Evolutionary conservation across 176 grass and related monocot genomes (phyloP).

Genomic region (Luzula sylvatica): DNA sequence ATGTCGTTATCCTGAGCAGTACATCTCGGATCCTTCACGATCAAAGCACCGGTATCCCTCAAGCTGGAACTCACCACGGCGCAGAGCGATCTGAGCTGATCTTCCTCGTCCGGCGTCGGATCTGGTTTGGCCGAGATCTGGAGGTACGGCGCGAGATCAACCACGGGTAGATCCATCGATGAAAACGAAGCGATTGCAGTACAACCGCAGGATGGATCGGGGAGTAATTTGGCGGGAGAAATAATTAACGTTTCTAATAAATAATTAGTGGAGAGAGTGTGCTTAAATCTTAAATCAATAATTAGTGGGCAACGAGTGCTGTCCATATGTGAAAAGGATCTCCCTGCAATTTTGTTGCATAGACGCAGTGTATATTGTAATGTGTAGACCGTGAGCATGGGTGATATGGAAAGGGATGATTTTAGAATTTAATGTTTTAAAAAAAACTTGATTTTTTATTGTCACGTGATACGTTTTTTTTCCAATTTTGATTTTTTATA

Average conservation of each 20-base stretch:
- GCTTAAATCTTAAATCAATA: too few species aligned
- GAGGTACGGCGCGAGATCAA: constrained; percentile 83
- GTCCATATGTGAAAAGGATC: constrained; percentile 1
- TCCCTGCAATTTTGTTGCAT: too few species aligned
- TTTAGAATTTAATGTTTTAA: too few species aligned
- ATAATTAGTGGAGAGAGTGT: too few species aligned
- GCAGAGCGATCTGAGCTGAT: constrained; percentile 50
- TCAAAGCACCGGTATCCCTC: constrained; percentile 71
- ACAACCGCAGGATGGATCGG: too few species aligned
- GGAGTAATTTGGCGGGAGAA: constrained; percentile 30
- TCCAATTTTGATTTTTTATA: too few species aligned
- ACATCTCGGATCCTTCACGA: constrained; percentile 92
- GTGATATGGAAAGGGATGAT: too few species aligned
- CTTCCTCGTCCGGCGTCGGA: constrained; percentile 13
- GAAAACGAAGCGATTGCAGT: not conserved
- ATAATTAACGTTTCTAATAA: constrained; percentile 10
- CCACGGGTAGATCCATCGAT: constrained; percentile 83
- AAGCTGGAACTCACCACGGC: constrained; percentile 66
- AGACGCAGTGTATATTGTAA: too few species aligned
- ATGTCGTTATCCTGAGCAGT: constrained; percentile 78
- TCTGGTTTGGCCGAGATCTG: constrained; percentile 4
- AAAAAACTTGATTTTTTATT: too few species aligned
- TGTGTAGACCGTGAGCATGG: too few species aligned
- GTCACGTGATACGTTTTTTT: too few species aligned
- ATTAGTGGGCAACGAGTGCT: too few species aligned